Percentiles rank a stretch among this genome's conserved stretches.
Conservation (phyloP, 1,284 basidiomycete species). For the Leccinum griseonigrum region DNA sequence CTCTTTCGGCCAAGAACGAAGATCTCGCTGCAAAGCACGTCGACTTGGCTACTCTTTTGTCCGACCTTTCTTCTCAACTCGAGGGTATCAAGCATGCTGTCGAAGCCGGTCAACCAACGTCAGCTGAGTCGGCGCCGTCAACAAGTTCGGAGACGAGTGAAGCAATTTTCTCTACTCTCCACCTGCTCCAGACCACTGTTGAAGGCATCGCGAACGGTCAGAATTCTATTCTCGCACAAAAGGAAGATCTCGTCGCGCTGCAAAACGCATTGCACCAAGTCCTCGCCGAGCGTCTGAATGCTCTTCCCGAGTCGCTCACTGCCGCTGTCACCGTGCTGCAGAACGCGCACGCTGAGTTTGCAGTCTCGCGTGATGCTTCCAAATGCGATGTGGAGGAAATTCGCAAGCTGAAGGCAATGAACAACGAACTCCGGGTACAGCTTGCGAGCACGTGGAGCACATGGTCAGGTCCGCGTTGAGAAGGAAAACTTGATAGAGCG, state of each 20-base stretch:
- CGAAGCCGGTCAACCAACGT: constrained; percentile 11
- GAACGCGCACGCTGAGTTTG: constrained; percentile 59
- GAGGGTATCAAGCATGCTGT: constrained; percentile 41
- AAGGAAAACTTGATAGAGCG: constrained; percentile 70
- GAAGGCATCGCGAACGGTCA: constrained; percentile 44
- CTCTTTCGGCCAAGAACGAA: constrained; percentile 39
- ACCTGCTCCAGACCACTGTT: constrained; percentile 45
- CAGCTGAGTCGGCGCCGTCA: constrained; percentile 14
- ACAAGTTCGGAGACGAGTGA: constrained; percentile 30
- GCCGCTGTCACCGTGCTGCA: constrained; percentile 56
- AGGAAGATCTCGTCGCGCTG: constrained; percentile 42
- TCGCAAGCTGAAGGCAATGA: constrained; percentile 48
- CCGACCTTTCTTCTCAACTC: constrained; percentile 44
- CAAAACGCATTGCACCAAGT: constrained; percentile 45
- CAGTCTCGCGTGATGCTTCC: constrained; percentile 49
- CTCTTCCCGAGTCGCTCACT: constrained; percentile 57
- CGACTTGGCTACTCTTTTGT: constrained; percentile 37
- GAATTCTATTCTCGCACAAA: constrained; percentile 43
- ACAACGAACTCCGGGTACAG: constrained; percentile 67
- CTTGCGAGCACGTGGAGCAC: constrained; percentile 65
- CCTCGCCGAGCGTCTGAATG: constrained; percentile 50
- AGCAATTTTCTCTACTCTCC: constrained; percentile 27
- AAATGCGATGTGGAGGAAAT: constrained; percentile 69
- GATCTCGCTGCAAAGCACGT: constrained; percentile 35
- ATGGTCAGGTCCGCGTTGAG: constrained; percentile 78